A percentile compares a stretch with the other conserved stretches of the same genome.
Evolutionary conservation across 2,329 filamentous ascomycete species (phyloP).

Genomic region (Aspergillus quadrilineatus): DNA sequence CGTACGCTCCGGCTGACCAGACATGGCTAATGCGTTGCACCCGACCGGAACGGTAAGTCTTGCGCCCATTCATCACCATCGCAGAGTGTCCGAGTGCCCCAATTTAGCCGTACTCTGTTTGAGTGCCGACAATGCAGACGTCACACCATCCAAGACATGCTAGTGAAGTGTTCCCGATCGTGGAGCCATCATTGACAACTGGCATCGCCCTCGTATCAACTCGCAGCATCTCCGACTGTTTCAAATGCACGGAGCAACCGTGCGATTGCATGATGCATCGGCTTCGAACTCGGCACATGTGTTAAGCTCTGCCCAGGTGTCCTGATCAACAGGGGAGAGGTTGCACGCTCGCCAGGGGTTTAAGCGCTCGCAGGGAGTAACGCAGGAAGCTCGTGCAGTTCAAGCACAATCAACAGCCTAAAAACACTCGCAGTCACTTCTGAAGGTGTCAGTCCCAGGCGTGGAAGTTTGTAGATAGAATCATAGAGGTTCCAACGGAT

Average conservation of each 20-base stretch:
- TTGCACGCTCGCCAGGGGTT: background rate
- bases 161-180: background rate
- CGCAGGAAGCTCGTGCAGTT: too few species aligned
- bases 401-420: too few species aligned
- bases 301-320: background rate
- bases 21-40: background rate
- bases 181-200: background rate
- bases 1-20: background rate
- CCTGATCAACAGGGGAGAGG: background rate
- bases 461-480: too few species aligned
- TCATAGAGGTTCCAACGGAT: too few species aligned
- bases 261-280: slow-evolving; percentile 5
- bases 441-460: too few species aligned
- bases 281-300: background rate
- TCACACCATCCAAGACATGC: slow-evolving; percentile 6
- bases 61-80: background rate
- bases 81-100: background rate
- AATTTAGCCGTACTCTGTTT: background rate
- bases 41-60: background rate
- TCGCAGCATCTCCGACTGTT: slow-evolving; percentile 11
- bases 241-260: background rate
- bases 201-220: background rate
- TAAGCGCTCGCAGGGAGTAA: background rate
- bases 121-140: background rate
- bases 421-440: too few species aligned